phyloP scores from a whole-genome alignment of 352 stramenopile species.

The Lagenidium sp. region DNA sequence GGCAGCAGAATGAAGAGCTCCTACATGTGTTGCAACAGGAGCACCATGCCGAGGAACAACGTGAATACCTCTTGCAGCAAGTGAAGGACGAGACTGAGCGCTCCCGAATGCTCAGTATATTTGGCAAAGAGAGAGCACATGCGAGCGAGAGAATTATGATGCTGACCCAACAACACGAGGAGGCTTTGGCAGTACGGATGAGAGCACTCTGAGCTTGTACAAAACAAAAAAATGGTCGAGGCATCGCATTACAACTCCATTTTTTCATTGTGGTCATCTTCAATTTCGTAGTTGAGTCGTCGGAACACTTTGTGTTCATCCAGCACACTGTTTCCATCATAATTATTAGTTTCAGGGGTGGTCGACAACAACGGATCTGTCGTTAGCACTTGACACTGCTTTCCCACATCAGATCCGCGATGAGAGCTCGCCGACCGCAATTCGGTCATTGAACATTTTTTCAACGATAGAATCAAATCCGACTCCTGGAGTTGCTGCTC shows the following conservation, averaged over 20 bases:
- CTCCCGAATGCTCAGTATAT: slow-evolving; percentile 54
- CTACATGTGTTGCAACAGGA: slow-evolving; percentile 66
- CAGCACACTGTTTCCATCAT: no score
- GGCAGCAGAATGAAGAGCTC: slow-evolving; percentile 65
- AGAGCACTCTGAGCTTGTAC: slow-evolving; percentile 2
- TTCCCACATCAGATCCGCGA: no score
- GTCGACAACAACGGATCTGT: slow-evolving; percentile 9
- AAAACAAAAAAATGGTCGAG: no score
- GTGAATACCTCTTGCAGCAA: slow-evolving; percentile 50
- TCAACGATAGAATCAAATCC: slow-evolving; percentile 34
- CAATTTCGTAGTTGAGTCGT: neutral
- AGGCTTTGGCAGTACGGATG: slow-evolving; percentile 24
- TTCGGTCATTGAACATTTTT: slow-evolving; percentile 40
- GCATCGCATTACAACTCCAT: neutral
- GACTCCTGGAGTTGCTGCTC: slow-evolving; percentile 27
- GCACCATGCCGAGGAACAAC: slow-evolving; percentile 73
- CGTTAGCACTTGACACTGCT: neutral
- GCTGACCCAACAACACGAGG: slow-evolving; percentile 63
- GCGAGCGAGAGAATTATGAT: slow-evolving; percentile 80
- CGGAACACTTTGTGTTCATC: no score
- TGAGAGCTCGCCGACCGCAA: no score
- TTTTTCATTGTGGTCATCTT: neutral
- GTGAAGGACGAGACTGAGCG: slow-evolving; percentile 24
- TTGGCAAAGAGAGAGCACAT: slow-evolving; percentile 50
- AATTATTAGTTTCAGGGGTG: no score